These are phyloP conservation scores for Quercus rubra DNA, from an alignment of 306 rosid genomes.

Conservation along the genomic window DNA sequence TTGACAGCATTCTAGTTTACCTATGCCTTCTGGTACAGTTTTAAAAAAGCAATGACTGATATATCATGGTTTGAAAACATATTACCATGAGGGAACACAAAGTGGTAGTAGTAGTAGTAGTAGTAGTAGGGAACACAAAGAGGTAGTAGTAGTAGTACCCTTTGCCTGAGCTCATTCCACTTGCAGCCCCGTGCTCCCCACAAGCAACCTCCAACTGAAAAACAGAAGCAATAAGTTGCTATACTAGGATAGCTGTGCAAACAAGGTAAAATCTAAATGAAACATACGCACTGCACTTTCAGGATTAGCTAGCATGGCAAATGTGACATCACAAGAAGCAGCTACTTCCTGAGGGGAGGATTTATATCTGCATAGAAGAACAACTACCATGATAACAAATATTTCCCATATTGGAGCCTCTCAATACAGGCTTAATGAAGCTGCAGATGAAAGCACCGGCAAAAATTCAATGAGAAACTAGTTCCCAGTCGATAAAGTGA, in stretches of 20 bases:
- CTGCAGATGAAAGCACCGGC: neutral
- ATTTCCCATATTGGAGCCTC: neutral
- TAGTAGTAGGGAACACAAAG: neutral
- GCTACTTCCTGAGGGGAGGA: constrained; percentile 85
- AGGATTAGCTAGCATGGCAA: constrained; percentile 99
- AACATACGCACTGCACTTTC: constrained; percentile 82
- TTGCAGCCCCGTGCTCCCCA: constrained; percentile 75
- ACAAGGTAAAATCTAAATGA: neutral
- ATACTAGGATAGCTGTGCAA: constrained; percentile 6
- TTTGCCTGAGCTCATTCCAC: constrained; percentile 83
- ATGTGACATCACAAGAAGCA: constrained; percentile 89
- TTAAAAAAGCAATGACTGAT: neutral
- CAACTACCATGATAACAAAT: neutral
- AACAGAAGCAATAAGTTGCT: constrained; percentile 11
- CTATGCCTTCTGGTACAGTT: neutral
- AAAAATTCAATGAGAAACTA: neutral
- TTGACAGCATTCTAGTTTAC: neutral
- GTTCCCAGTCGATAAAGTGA: neutral
- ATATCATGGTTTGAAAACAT: neutral
- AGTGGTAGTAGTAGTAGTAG: constrained; percentile 13
- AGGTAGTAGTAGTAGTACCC: constrained; percentile 57
- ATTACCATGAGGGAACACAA: neutral
- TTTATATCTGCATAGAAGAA: constrained; percentile 59
- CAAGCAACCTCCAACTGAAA: constrained; percentile 79
- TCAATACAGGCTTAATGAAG: constrained; percentile 2